A percentile compares a stretch with the other conserved stretches of the same genome.
These are phyloP conservation scores for Phoma herbarum DNA, from an alignment of 2,329 filamentous ascomycete genomes.

Conservation along the genomic window DNA sequence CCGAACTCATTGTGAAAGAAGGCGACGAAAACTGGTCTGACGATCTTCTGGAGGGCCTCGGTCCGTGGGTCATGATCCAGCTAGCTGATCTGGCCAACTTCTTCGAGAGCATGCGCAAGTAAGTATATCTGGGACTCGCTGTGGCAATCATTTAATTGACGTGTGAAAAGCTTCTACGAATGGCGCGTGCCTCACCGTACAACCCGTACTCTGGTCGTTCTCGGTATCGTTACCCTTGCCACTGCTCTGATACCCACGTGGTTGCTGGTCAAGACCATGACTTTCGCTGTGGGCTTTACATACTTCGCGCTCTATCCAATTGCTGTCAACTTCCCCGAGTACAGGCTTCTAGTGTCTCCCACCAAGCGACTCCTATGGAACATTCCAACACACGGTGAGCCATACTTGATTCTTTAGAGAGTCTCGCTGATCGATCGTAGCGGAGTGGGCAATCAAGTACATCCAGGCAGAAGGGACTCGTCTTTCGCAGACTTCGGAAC, in stretches of 20 bases:
- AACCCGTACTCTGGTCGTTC: slow-evolving; percentile 31
- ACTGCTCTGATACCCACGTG: slow-evolving; percentile 35
- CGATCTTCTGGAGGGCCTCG: slow-evolving; percentile 35
- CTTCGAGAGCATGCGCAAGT: slow-evolving; percentile 49
- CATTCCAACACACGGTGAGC: slow-evolving; percentile 47
- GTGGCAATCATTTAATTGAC: slow-evolving; percentile 1
- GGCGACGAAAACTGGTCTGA: slow-evolving; percentile 50
- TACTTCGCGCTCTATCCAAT: slow-evolving; percentile 51
- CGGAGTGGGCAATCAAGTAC: slow-evolving; percentile 48
- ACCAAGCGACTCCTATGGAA: slow-evolving; percentile 49
- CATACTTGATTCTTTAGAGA: neutral
- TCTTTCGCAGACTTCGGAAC: slow-evolving; percentile 1
- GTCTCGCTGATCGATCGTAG: slow-evolving; percentile 12
- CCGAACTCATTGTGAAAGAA: slow-evolving; percentile 50
- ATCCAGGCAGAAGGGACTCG: slow-evolving; percentile 40
- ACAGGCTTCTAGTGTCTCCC: slow-evolving; percentile 49
- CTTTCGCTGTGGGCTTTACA: slow-evolving; percentile 38
- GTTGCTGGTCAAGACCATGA: slow-evolving; percentile 42
- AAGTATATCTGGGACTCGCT: neutral
- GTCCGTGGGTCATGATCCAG: slow-evolving; percentile 50
- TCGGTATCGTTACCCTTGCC: slow-evolving; percentile 33
- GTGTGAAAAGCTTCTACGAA: slow-evolving; percentile 46
- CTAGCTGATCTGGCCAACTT: slow-evolving; percentile 48
- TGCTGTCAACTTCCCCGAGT: slow-evolving; percentile 45
- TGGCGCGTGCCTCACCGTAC: slow-evolving; percentile 47